These are phyloP conservation scores for Dioscorea dumetorum DNA, from an alignment of 106 monocot species.

Conservation along the genomic window DNA sequence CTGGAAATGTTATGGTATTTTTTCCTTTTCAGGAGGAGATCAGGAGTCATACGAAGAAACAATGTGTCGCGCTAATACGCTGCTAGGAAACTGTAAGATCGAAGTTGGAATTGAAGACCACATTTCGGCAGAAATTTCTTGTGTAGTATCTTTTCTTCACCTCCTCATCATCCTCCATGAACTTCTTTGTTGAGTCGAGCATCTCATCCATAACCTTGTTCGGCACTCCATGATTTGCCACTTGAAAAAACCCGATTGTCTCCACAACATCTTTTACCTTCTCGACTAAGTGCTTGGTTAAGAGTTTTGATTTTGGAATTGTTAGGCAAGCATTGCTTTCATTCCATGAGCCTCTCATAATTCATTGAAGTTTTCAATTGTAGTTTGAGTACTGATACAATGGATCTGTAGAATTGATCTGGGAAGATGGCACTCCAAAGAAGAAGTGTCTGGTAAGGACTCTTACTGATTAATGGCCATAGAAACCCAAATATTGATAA, in stretches of 20 bases:
- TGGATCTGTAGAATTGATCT: no score
- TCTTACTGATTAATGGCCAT: no score
- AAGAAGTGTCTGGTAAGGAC: no score
- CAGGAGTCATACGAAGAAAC: conserved; percentile 1
- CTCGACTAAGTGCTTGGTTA: no score
- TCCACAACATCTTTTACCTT: not conserved
- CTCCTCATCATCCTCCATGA: not conserved
- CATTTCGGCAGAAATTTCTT: not conserved
- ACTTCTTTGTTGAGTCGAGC: not conserved
- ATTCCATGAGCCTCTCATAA: no score
- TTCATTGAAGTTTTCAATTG: no score
- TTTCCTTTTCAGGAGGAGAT: not conserved
- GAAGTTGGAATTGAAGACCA: conserved; percentile 8
- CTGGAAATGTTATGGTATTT: conserved; percentile 1
- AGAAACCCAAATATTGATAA: no score
- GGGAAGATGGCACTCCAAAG: no score
- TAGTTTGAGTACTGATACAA: no score
- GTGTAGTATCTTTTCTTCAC: not conserved
- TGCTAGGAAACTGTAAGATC: conserved; percentile 3
- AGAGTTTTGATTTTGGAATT: no score
- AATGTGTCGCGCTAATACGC: conserved; percentile 21
- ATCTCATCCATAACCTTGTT: not conserved
- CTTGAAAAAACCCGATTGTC: not conserved
- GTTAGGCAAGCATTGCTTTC: no score
- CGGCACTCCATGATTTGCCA: not conserved